Evolutionary conservation across 2,329 filamentous ascomycete genomes (phyloP), one percentile per base, ranked within the genome.

Genomic region (Escovopsis sp.): DNA sequence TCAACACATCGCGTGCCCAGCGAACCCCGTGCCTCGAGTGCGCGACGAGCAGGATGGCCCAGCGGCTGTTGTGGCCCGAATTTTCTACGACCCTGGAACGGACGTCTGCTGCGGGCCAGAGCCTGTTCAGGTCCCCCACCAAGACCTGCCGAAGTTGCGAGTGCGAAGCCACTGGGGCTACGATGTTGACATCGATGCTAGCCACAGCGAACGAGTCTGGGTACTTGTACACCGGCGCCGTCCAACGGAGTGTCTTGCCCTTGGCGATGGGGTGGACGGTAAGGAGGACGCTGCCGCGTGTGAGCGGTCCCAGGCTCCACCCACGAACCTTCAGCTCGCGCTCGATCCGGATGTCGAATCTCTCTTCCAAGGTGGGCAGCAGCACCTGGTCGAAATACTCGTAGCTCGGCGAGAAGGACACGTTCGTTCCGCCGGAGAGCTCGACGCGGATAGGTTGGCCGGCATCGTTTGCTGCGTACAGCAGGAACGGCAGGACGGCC

Each of bases 321-420:
- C 68, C 65, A 7, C 70, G 61, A 15, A 34, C 43, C 25, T 57
- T 51, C 9, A 76, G 46, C 14, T 51, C 44, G 7, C 69, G 49
- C 39, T 67, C 59, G 4, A 72, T 57, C 1, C 38, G 36, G 28
- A 75, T 50, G 2, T 62, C 60, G 36, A 75, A 73, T 4, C 58
- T 57, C 3, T 58, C 54, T 45, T 70, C 57, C 1, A 78, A 52
- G 1, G 60, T 56, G 3, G 72, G 72, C 23, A 76, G 52, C 1
- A 78, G 57, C 1, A 77, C 66, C 45, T 76, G 72, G 45, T 74
- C 69, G 4, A 76, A 53, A 45, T 77, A 79, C 45, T 79, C 72
- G 39, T 62, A 75, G n/a, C 65, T 71, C 1, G 63, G 57, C 1
- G 71, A 72, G 45, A 63, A 72, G 9, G 60, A 56, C 3, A 70